Conservation (phyloP, 2,329 filamentous ascomycete species). For the Venturia effusa region DNA sequence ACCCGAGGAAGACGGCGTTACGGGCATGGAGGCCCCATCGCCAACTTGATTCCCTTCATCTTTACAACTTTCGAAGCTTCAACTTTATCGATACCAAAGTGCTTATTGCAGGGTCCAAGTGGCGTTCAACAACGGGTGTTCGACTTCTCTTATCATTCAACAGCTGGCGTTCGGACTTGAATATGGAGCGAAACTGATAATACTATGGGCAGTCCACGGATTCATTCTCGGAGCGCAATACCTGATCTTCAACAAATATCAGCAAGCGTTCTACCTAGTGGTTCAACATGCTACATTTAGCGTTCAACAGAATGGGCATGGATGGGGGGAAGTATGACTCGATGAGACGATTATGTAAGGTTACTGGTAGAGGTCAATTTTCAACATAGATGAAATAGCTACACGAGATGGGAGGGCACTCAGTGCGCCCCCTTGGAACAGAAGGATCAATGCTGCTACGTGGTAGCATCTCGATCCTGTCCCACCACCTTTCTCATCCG, state of each 20-base stretch:
- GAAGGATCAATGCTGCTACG: no score
- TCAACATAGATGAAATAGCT: neutral
- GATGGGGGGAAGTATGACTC: neutral
- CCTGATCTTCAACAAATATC: slow-evolving; percentile 2
- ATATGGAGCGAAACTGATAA: neutral
- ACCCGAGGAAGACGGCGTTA: slow-evolving; percentile 11
- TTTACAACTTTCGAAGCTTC: neutral
- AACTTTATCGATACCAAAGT: neutral
- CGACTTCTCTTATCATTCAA: neutral
- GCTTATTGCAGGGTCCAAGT: neutral
- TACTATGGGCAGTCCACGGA: neutral
- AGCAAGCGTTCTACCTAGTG: neutral
- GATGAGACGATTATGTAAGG: neutral
- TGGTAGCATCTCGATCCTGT: no score
- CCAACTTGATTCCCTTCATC: slow-evolving; percentile 1
- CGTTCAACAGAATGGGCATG: neutral
- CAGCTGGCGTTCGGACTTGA: neutral
- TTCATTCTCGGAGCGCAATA: neutral
- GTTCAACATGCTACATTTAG: neutral
- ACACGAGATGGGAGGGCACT: neutral
- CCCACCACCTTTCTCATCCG: no score
- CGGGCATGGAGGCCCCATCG: neutral
- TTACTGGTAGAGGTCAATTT: neutral
- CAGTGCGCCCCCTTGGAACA: no score
- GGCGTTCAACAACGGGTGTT: neutral